These are phyloP conservation scores for Candida andamanensis DNA, from an alignment of 805 yeast species.

Conservation along the genomic window DNA sequence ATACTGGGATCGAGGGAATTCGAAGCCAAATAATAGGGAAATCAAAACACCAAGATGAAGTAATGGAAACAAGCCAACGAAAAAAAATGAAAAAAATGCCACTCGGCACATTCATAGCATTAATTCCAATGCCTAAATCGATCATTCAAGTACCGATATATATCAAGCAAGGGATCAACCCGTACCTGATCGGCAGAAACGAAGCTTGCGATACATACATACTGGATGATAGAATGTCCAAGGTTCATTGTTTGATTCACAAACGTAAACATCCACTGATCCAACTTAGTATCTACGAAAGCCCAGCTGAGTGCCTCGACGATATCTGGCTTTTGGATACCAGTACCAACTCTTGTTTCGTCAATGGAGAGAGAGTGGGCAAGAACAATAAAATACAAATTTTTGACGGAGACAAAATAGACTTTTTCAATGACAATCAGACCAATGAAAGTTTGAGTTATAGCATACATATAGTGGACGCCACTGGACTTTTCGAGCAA, in stretches of 20 bases:
- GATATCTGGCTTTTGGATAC: slow-evolving; percentile 78
- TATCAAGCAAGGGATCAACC: slow-evolving; percentile 63
- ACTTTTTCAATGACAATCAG: slow-evolving; percentile 58
- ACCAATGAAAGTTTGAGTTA: slow-evolving; percentile 51
- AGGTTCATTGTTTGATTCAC: slow-evolving; percentile 69
- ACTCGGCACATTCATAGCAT: slow-evolving; percentile 57
- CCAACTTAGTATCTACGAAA: slow-evolving; percentile 49
- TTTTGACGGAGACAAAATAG: slow-evolving; percentile 60
- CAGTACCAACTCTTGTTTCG: slow-evolving; percentile 74
- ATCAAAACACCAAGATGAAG: neutral
- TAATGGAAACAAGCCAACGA: neutral
- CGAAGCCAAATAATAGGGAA: slow-evolving; percentile 3
- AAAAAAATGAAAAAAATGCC: slow-evolving; percentile 27
- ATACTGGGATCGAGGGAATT: neutral
- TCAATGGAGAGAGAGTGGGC: slow-evolving; percentile 56
- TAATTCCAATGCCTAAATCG: slow-evolving; percentile 48
- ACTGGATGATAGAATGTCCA: slow-evolving; percentile 74
- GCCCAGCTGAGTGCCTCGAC: slow-evolving; percentile 69
- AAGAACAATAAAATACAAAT: slow-evolving; percentile 59
- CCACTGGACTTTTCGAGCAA: slow-evolving; percentile 58
- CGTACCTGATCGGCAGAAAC: slow-evolving; percentile 71
- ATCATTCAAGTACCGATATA: slow-evolving; percentile 43
- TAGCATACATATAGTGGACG: slow-evolving; percentile 48
- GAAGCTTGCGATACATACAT: slow-evolving; percentile 56
- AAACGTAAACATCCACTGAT: slow-evolving; percentile 58